Base-by-base conservation (phyloP, 1,139 yeast genomes). In the Zygosaccharomyces sapae region DNA sequence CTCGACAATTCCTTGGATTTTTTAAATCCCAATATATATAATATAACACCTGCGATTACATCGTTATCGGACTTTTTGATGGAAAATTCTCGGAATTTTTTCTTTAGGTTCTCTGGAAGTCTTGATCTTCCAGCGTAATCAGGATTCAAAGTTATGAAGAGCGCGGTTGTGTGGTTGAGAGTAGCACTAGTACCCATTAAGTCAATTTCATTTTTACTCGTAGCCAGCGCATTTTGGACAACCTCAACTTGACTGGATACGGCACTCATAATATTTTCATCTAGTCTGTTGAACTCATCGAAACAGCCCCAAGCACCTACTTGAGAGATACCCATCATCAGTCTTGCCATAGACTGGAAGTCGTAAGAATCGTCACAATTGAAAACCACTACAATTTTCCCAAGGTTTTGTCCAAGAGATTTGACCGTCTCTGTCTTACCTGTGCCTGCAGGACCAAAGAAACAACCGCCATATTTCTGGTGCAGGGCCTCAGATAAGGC, bases 401-500 rank as follows among this genome's bases (percentile, higher is more conserved):
- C 98, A 9, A 90, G 68, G 38, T 79, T 80, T 41, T 80, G 80
- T 1, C 95, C 97, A 27, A 90, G 71, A 0, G 96, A 87, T 62
- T 92, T 92, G 20, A 90, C 76, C 0, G 96, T 77, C 62, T 92
- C 98, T 0, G 98, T 92, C 63, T 92, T 90, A 56, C 97, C 97
- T 0, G 97, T 92, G 42, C 97, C 98, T 2, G 98, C 97, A 1
- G 98, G 97, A 0, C 98, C 98, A 67, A 84, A 82, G 0, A 96
- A 87, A 1, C 96, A 84, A 0, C 96, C 96, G n/a, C 97, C 97
- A 10, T 81, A 70, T 36, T 76, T 76, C 55, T 82, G 88, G 33
- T 78, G 76, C 24, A 89, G 65, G 0, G 97, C 94, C 53, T 83
- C 86, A 0, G 86, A 74, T 81, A 90, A 77, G 0, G 90, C 71